Conservation (phyloP, 2,329 filamentous ascomycete species). For the Trichoderma citrinoviride region DNA sequence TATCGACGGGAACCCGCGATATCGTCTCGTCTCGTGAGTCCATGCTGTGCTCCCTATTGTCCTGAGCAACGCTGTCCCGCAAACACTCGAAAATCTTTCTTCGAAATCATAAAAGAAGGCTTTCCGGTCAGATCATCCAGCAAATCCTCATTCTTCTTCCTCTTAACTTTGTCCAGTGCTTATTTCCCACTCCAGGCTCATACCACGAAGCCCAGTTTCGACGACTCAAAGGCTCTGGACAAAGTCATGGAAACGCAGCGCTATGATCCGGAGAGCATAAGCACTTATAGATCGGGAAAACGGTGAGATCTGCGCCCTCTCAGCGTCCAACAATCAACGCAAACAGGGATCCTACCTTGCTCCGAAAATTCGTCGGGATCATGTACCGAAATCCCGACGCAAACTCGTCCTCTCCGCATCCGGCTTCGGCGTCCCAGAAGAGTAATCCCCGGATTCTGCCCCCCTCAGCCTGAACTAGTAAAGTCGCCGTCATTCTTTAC, state of each 20-base stretch:
- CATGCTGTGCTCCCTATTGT: neutral
- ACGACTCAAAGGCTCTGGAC: neutral
- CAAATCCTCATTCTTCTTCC: too few relatives aligned
- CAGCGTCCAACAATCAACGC: neutral
- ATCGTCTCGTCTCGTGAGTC: neutral
- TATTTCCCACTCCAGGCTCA: neutral
- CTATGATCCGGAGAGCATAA: too few relatives aligned
- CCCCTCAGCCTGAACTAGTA: neutral
- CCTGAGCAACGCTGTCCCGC: neutral
- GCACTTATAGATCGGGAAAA: neutral
- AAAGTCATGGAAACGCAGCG: neutral
- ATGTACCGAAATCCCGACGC: neutral
- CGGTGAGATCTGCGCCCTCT: neutral
- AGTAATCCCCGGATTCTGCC: neutral
- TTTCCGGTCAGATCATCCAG: neutral
- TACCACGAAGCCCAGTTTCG: neutral
- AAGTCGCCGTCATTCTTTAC: neutral
- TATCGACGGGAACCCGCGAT: neutral
- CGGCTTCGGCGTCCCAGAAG: slow-evolving; percentile 10
- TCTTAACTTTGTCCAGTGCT: neutral
- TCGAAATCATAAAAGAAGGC: neutral
- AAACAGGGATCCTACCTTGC: neutral
- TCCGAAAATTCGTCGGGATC: slow-evolving; percentile 9
- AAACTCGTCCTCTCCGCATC: slow-evolving; percentile 7
- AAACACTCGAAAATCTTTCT: neutral